Conservation (phyloP, 1,284 basidiomycete species). For the Microbotryum saponariae region DNA sequence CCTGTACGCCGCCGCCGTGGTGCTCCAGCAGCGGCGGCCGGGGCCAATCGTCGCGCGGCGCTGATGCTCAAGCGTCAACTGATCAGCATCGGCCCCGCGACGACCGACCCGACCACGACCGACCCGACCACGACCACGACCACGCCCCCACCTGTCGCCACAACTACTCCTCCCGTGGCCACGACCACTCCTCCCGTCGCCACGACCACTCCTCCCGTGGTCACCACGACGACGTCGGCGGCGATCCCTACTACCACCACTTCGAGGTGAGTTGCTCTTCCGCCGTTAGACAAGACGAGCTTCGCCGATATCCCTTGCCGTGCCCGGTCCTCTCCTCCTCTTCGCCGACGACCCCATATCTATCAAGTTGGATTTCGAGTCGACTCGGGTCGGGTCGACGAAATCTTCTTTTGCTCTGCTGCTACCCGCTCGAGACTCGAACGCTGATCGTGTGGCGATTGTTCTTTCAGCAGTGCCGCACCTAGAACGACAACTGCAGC, state of each 20-base stretch:
- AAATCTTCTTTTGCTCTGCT: background rate
- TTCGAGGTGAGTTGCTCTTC: background rate
- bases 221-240: slow-evolving; percentile 3
- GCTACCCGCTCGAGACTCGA: background rate
- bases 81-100: background rate
- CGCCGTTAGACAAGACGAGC: background rate
- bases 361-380: background rate
- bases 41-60: too few species aligned
- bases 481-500: too few species aligned
- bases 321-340: background rate
- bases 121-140: background rate
- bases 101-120: slow-evolving; percentile 1
- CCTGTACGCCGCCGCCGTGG: too few species aligned
- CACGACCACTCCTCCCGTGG: slow-evolving; percentile 5
- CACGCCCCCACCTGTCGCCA: background rate
- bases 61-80: too few species aligned
- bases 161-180: background rate
- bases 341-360: background rate
- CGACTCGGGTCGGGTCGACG: background rate
- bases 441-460: background rate
- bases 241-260: background rate
- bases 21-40: too few species aligned
- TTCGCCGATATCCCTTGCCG: background rate
- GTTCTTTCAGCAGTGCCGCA: background rate
- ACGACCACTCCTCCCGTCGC: background rate